phyloP scores from a whole-genome alignment of 306 rosid species.

The Oxytropis ochrocephala region DNA sequence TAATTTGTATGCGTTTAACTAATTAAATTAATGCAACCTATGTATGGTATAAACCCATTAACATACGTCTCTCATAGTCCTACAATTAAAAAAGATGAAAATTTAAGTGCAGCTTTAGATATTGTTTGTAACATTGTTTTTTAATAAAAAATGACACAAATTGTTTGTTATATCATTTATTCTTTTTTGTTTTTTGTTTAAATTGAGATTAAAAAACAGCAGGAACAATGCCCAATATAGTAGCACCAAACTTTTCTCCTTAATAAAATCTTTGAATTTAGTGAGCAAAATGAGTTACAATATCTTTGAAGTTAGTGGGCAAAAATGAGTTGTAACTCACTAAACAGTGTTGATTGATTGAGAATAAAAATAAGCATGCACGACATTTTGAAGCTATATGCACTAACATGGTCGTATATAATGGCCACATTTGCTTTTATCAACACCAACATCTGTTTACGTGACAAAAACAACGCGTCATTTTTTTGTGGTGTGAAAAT shows the following conservation, averaged over 20 bases:
- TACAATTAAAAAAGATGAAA: background rate
- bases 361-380: background rate
- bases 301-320: background rate
- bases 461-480: background rate
- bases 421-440: background rate
- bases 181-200: too few species aligned
- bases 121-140: too few species aligned
- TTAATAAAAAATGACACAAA: too few species aligned
- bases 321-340: slow-evolving; percentile 22
- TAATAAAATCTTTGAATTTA: too few species aligned
- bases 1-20: background rate
- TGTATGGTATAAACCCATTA: background rate
- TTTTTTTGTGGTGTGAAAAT: too few species aligned
- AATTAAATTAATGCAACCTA: background rate
- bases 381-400: background rate
- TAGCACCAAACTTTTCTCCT: too few species aligned
- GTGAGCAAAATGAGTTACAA: too few species aligned
- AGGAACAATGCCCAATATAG: too few species aligned
- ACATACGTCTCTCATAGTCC: background rate
- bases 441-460: background rate
- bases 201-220: too few species aligned
- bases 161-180: too few species aligned
- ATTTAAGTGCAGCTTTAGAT: too few species aligned
- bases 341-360: background rate
- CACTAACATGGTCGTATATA: background rate